Evolutionary conservation across 2,329 filamentous ascomycete genomes (phyloP).

Genomic region (Colletotrichum noveboracense): DNA sequence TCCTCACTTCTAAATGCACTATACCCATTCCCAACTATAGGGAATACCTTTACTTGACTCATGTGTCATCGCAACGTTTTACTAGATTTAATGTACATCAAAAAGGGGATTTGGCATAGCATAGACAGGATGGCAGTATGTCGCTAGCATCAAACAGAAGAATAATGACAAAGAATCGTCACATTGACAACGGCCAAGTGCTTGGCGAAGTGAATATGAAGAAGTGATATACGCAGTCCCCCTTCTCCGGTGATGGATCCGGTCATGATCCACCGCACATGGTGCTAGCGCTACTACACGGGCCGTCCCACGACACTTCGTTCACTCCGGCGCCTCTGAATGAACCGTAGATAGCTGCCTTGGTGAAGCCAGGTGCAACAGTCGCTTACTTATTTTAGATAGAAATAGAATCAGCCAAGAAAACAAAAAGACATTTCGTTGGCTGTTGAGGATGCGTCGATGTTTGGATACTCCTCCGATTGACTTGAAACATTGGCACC

Average conservation of each 20-base stretch:
- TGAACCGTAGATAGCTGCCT: neutral
- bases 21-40: neutral
- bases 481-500: neutral
- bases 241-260: neutral
- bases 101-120: neutral
- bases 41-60: neutral
- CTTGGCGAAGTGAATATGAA: neutral
- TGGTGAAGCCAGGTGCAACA: neutral
- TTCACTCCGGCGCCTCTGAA: neutral
- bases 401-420: neutral
- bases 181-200: neutral
- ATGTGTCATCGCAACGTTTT: neutral
- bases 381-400: neutral
- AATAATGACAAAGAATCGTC: neutral
- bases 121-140: neutral
- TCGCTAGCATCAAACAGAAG: neutral
- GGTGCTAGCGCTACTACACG: neutral
- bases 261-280: neutral
- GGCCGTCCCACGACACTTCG: neutral
- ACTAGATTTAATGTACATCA: conserved; percentile 13
- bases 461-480: neutral
- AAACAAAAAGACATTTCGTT: neutral
- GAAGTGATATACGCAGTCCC: neutral
- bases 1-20: conserved; percentile 27
- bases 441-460: neutral